Conservation (phyloP, 1,284 basidiomycete genomes). For the Ustilago shanxiensis region DNA sequence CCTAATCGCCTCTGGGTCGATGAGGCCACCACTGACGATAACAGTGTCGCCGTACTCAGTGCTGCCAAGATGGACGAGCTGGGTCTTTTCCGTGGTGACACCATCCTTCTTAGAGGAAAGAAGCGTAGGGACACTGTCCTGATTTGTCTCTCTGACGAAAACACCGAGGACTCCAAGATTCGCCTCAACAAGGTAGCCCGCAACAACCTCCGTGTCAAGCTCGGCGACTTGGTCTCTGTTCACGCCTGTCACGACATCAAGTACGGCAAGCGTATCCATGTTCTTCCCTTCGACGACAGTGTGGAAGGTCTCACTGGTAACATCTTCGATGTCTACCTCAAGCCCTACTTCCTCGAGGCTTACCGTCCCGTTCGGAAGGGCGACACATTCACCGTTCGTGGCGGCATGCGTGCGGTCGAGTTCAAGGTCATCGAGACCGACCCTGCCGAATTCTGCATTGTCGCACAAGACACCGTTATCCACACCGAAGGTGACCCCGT, state of each 20-base stretch:
- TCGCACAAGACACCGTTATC: slow-evolving; percentile 95
- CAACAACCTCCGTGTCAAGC: slow-evolving; percentile 96
- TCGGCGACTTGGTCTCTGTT: slow-evolving; percentile 94
- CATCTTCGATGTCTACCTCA: slow-evolving; percentile 98
- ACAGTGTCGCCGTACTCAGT: slow-evolving; percentile 87
- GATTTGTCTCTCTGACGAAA: slow-evolving; percentile 93
- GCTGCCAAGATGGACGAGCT: slow-evolving; percentile 97
- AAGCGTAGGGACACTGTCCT: slow-evolving; percentile 91
- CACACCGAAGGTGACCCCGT: slow-evolving; percentile 98
- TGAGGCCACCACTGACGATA: slow-evolving; percentile 70
- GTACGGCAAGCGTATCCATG: slow-evolving; percentile 97
- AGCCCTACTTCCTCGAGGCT: slow-evolving; percentile 99
- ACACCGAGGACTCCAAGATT: slow-evolving; percentile 96
- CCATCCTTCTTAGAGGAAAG: slow-evolving; percentile 77
- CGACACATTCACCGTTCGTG: slow-evolving; percentile 98
- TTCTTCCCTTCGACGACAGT: slow-evolving; percentile 98
- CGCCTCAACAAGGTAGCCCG: slow-evolving; percentile 98
- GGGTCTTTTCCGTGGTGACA: slow-evolving; percentile 93
- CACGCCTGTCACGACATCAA: slow-evolving; percentile 98
- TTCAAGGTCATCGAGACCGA: slow-evolving; percentile 96
- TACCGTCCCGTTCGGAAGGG: slow-evolving; percentile 95
- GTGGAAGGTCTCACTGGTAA: slow-evolving; percentile 96
- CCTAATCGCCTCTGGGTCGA: slow-evolving; percentile 69
- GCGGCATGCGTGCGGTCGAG: slow-evolving; percentile 81
- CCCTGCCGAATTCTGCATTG: slow-evolving; percentile 94